Evolutionary conservation across 2,329 filamentous ascomycete species (phyloP).

Genomic region (Epichloe baconii): DNA sequence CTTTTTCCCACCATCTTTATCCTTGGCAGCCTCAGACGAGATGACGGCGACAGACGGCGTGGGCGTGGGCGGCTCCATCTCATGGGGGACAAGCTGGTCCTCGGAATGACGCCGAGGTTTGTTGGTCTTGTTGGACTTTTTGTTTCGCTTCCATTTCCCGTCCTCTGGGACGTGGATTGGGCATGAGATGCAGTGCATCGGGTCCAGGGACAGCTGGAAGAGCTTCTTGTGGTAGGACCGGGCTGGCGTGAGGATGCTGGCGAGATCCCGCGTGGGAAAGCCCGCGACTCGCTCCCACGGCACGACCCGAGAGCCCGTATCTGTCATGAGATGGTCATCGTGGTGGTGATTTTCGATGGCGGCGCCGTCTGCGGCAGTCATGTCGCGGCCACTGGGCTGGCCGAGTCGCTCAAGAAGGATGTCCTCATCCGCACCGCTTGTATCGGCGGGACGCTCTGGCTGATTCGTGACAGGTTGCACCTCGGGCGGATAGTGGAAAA

Average conservation of each 20-base stretch:
- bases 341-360: constrained; percentile 36
- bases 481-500: constrained; percentile 76
- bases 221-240: constrained; percentile 65
- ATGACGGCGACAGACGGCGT: constrained; percentile 9
- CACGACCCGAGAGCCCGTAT: constrained; percentile 43
- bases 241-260: constrained; percentile 65
- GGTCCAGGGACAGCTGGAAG: constrained; percentile 73
- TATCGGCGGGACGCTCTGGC: constrained; percentile 17
- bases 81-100: constrained; percentile 16
- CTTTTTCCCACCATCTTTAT: constrained; percentile 26
- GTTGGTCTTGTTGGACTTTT: constrained; percentile 31
- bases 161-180: constrained; percentile 72
- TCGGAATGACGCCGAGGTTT: constrained; percentile 21
- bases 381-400: constrained; percentile 20
- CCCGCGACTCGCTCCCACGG: constrained; percentile 64
- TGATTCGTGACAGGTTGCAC: constrained; percentile 26
- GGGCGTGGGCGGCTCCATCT: constrained; percentile 14
- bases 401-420: constrained; percentile 33
- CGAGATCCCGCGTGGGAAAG: constrained; percentile 63
- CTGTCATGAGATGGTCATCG: constrained; percentile 42
- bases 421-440: constrained; percentile 30
- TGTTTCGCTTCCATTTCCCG: constrained; percentile 61
- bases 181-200: constrained; percentile 68
- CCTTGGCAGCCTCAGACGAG: constrained; percentile 14
- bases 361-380: constrained; percentile 21